Evolutionary conservation across 2,329 filamentous ascomycete genomes (phyloP).

Genomic region (Aureobasidium sp.): DNA sequence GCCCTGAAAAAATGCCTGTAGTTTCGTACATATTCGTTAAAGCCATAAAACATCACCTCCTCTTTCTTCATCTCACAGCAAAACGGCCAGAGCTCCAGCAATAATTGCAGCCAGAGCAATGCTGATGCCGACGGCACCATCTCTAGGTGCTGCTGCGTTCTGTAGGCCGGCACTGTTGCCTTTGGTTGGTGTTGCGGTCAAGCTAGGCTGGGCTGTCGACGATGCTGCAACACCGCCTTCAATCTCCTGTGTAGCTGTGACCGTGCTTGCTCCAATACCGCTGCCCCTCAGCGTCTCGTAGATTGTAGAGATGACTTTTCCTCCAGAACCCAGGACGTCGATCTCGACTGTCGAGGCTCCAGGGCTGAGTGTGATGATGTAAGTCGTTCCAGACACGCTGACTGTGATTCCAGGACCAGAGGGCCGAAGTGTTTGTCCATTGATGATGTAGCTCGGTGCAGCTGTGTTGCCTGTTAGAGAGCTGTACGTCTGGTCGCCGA

Average conservation of each 20-base stretch:
- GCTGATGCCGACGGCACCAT: neutral
- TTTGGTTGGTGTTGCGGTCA: neutral
- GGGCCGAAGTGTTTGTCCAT: constrained; percentile 33
- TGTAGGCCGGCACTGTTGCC: constrained; percentile 2
- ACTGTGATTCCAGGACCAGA: constrained; percentile 27
- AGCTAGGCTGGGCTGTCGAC: neutral
- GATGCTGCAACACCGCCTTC: neutral
- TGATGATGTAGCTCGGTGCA: constrained; percentile 31
- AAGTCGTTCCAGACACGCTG: constrained; percentile 23
- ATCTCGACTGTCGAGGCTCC: constrained; percentile 33
- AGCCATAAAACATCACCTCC: neutral
- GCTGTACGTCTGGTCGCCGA: constrained; percentile 26
- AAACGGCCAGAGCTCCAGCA: neutral
- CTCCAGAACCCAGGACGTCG: constrained; percentile 27
- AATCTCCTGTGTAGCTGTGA: neutral
- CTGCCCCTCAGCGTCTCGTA: constrained; percentile 25
- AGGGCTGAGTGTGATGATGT: constrained; percentile 27
- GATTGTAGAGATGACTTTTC: constrained; percentile 25
- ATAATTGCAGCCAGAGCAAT: neutral
- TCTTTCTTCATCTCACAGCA: neutral
- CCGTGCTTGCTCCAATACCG: neutral
- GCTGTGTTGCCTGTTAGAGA: constrained; percentile 23
- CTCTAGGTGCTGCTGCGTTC: neutral
- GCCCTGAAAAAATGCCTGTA: neutral
- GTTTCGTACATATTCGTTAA: neutral